Conservation (phyloP, 805 yeast genomes). For the Starmerella potacharoeniae region DNA sequence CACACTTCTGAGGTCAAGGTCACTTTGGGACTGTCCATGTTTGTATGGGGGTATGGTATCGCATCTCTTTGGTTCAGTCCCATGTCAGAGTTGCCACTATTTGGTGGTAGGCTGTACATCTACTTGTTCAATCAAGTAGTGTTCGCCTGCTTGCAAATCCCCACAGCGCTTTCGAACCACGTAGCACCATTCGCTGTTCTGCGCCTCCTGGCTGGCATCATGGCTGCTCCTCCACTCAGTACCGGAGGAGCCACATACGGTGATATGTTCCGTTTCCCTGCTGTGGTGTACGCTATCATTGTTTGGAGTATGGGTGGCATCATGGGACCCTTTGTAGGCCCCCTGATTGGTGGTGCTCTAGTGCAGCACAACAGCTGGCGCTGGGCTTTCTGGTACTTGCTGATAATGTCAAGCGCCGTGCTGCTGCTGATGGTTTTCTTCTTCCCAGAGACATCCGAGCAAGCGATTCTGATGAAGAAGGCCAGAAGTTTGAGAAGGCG, state of each 20-base stretch:
- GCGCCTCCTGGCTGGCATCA: neutral
- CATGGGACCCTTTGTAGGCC: neutral
- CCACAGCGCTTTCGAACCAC: neutral
- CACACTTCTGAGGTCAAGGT: neutral
- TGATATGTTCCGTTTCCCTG: neutral
- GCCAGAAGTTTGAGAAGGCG: neutral
- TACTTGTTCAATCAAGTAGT: neutral
- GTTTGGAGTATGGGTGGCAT: neutral
- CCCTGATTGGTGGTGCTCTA: neutral
- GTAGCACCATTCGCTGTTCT: neutral
- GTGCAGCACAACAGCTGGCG: neutral
- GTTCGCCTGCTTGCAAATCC: neutral
- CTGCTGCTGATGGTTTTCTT: neutral
- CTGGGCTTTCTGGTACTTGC: neutral
- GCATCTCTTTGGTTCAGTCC: neutral
- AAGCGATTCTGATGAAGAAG: neutral
- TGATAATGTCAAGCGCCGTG: neutral
- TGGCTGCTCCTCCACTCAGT: neutral
- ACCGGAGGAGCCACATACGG: neutral
- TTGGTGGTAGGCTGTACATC: neutral
- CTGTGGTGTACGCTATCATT: neutral
- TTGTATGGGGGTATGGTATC: neutral
- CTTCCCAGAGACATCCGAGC: neutral
- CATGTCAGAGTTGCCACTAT: neutral
- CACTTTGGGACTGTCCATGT: neutral